Conservation (phyloP, 495 filamentous ascomycete genomes). For the Xylaria acuta region DNA sequence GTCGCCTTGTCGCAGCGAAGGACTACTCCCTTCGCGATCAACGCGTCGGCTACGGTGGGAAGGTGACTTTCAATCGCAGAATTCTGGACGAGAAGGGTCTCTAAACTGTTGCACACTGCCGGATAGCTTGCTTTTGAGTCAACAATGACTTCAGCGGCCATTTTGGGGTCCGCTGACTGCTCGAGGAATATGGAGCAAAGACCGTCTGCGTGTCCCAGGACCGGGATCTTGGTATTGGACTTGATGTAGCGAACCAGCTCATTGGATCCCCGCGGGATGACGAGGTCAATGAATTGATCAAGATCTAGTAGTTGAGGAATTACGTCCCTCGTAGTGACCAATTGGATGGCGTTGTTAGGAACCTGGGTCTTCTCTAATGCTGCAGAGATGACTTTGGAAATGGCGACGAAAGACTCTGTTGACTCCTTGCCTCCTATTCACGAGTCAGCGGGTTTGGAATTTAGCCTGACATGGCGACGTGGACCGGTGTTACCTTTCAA, state of each 20-base stretch:
- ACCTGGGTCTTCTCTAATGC: conserved; percentile 80
- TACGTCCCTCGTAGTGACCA: conserved; percentile 88
- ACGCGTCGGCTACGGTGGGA: conserved; percentile 70
- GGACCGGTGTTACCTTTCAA: conserved; percentile 68
- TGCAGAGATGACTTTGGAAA: conserved; percentile 81
- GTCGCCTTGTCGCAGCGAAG: conserved; percentile 80
- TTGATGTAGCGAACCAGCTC: conserved; percentile 93
- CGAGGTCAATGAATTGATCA: conserved; percentile 88
- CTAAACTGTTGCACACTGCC: conserved; percentile 93
- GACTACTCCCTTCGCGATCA: conserved; percentile 77
- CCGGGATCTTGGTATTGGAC: conserved; percentile 88
- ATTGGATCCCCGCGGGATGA: conserved; percentile 92
- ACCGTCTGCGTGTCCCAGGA: conserved; percentile 95
- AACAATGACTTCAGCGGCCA: conserved; percentile 78
- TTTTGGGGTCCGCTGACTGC: conserved; percentile 71
- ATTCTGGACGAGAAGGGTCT: conserved; percentile 87
- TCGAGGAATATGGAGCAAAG: conserved; percentile 91
- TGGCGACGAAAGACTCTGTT: conserved; percentile 87
- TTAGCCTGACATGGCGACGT: neutral
- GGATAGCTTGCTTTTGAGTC: conserved; percentile 95
- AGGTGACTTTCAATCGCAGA: conserved; percentile 70
- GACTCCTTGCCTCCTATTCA: conserved; percentile 86
- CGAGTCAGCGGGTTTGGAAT: conserved; percentile 6
- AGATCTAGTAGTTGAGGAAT: conserved; percentile 83
- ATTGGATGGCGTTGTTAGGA: conserved; percentile 85